phyloP scores from a whole-genome alignment of 1,139 yeast species.

The Kodamaea anthophila region DNA sequence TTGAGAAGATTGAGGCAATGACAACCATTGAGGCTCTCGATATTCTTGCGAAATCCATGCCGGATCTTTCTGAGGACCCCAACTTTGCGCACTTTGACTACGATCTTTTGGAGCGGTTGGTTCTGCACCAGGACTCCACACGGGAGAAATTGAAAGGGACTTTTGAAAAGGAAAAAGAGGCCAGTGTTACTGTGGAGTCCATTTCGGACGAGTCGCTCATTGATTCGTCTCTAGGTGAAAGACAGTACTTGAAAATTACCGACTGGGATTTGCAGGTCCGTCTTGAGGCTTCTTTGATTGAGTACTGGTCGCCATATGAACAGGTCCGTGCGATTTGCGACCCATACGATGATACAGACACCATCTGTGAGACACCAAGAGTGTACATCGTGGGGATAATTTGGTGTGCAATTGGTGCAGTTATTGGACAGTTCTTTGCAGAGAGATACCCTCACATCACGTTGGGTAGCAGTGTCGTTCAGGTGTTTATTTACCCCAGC shows the following conservation, averaged over 20 bases:
- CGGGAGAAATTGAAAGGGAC: not conserved
- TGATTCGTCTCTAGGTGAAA: not conserved
- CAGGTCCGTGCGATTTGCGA: slow-evolving; percentile 57
- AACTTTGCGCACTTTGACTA: slow-evolving; percentile 16
- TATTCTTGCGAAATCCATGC: slow-evolving; percentile 14
- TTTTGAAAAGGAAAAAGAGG: too few species aligned
- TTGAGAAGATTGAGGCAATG: slow-evolving; percentile 15
- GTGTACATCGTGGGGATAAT: slow-evolving; percentile 49
- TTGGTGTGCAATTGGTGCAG: slow-evolving; percentile 52
- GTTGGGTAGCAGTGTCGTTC: slow-evolving; percentile 44
- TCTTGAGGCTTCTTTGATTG: slow-evolving; percentile 24
- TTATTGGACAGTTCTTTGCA: slow-evolving; percentile 52
- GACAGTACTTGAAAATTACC: slow-evolving; percentile 1
- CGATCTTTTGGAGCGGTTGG: slow-evolving; percentile 10
- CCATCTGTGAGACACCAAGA: slow-evolving; percentile 51
- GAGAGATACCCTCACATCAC: slow-evolving; percentile 49
- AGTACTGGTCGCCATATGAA: slow-evolving; percentile 56
- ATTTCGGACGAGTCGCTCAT: not conserved
- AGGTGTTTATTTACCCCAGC: slow-evolving; percentile 52
- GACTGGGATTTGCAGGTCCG: slow-evolving; percentile 15
- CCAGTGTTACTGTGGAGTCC: too few species aligned
- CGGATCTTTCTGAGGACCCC: slow-evolving; percentile 19
- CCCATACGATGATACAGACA: slow-evolving; percentile 44
- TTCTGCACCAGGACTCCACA: slow-evolving; percentile 2
- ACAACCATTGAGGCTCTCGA: slow-evolving; percentile 14